A percentile compares a stretch with the other conserved stretches of the same genome.
These are phyloP conservation scores for Chlamydomonas sp. DNA, from an alignment of 139 green algal species.

Conservation along the genomic window DNA sequence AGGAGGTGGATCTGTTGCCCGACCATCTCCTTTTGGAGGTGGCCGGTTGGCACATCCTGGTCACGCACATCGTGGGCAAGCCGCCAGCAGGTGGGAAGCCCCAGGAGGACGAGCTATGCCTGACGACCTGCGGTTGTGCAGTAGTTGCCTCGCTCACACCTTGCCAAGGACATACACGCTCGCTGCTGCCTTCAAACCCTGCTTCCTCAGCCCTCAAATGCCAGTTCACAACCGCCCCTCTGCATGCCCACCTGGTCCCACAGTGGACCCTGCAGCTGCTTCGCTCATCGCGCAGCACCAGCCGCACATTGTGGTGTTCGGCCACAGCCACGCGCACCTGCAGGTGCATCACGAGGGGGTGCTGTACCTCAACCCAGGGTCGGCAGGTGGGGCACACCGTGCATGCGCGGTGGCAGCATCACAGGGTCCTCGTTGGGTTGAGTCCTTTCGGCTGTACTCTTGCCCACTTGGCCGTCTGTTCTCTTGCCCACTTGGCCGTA, in stretches of 20 bases:
- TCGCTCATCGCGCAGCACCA: constrained; percentile 19
- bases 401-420: no score
- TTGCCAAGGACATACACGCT: no score
- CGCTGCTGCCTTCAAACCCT: no score
- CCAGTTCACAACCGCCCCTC: neutral
- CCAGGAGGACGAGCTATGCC: no score
- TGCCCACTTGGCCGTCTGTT: no score
- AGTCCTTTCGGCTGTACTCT: no score
- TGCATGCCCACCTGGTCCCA: neutral
- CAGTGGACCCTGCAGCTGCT: constrained; percentile 25
- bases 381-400: constrained; percentile 33
- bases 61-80: constrained; percentile 45
- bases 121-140: no score
- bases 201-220: no score
- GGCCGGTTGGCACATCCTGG: constrained; percentile 44
- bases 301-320: constrained; percentile 52
- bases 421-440: no score
- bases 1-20: neutral
- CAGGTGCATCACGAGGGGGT: neutral
- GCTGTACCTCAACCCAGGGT: constrained; percentile 49
- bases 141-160: no score
- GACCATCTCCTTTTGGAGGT: constrained; percentile 22
- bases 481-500: no score
- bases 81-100: constrained; percentile 27
- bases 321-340: constrained; percentile 52